Percentiles rank a stretch among this genome's conserved stretches.
Evolutionary conservation across 2,329 filamentous ascomycete genomes (phyloP).

Genomic region (Monilinia polystroma): DNA sequence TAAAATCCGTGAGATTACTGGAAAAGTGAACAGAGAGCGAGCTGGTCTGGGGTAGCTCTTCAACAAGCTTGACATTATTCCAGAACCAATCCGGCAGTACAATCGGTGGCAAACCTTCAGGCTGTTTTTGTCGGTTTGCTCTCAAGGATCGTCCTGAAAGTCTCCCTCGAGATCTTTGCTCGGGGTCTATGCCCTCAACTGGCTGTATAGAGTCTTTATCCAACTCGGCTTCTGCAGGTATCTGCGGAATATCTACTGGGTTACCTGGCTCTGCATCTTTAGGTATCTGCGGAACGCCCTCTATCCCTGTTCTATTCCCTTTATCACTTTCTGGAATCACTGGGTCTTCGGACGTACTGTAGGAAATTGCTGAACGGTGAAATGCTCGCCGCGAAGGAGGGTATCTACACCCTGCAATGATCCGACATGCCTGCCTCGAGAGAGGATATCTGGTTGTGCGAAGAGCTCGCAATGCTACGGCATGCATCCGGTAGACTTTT

Average conservation of each 20-base stretch:
- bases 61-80: constrained; percentile 46
- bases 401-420: constrained; percentile 36
- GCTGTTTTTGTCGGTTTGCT: constrained; percentile 30
- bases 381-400: constrained; percentile 36
- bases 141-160: constrained; percentile 26
- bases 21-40: constrained; percentile 30
- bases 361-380: constrained; percentile 35
- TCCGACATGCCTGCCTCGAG: constrained; percentile 37
- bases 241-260: constrained; percentile 6
- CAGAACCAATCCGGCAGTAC: constrained; percentile 59
- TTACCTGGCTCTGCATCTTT: constrained; percentile 4
- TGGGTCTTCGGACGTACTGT: constrained; percentile 33
- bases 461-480: constrained; percentile 36
- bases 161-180: constrained; percentile 28
- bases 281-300: constrained; percentile 5
- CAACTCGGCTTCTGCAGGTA: constrained; percentile 2
- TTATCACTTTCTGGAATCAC: constrained; percentile 11
- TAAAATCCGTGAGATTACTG: constrained; percentile 11
- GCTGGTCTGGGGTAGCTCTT: constrained; percentile 26
- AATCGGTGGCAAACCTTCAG: constrained; percentile 48
- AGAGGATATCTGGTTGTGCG: constrained; percentile 36
- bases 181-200: constrained; percentile 17
- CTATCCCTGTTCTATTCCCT: constrained; percentile 25
- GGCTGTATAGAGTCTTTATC: constrained; percentile 19
- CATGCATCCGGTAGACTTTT: constrained; percentile 39